Evolutionary conservation across 371 early-diverging fungal species (phyloP).

Genomic region (Rhizopus stolonifer): DNA sequence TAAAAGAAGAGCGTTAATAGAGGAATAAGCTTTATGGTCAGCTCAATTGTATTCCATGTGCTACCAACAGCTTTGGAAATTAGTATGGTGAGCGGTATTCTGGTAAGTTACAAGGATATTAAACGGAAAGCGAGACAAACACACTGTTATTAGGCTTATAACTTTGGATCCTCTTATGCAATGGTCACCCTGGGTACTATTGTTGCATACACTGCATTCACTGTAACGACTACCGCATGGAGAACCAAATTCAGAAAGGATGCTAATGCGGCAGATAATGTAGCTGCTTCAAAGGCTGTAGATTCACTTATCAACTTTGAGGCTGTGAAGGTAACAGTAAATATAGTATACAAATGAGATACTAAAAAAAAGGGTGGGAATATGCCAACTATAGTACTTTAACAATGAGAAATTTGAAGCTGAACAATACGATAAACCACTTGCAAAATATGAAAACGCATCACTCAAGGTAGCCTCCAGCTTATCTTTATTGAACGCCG

Average conservation of each 20-base stretch:
- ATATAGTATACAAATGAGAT: neutral
- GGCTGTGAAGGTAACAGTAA: slow-evolving; percentile 74
- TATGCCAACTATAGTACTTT: slow-evolving; percentile 85
- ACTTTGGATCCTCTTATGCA: slow-evolving; percentile 85
- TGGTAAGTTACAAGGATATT: slow-evolving; percentile 39
- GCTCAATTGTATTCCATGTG: slow-evolving; percentile 91
- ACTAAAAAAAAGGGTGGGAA: too few species aligned
- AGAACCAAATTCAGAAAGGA: slow-evolving; percentile 83
- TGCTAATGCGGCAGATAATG: slow-evolving; percentile 93
- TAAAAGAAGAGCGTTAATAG: slow-evolving; percentile 27
- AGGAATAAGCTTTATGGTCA: slow-evolving; percentile 92
- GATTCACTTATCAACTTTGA: slow-evolving; percentile 95
- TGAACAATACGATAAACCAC: slow-evolving; percentile 78
- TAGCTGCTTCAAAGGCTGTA: slow-evolving; percentile 87
- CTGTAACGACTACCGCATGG: slow-evolving; percentile 83
- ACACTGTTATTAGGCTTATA: slow-evolving; percentile 55
- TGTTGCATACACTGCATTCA: slow-evolving; percentile 85
- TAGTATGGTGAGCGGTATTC: slow-evolving; percentile 89
- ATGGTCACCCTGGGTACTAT: slow-evolving; percentile 85
- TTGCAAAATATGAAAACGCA: slow-evolving; percentile 86
- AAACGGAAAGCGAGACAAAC: neutral
- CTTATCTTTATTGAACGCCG: slow-evolving; percentile 88
- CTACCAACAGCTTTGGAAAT: slow-evolving; percentile 94
- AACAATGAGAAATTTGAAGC: slow-evolving; percentile 89
- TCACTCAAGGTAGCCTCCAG: slow-evolving; percentile 89